Evolutionary conservation across 768 basidiomycete species (phyloP).

Genomic region (Lyophyllum shimeji): DNA sequence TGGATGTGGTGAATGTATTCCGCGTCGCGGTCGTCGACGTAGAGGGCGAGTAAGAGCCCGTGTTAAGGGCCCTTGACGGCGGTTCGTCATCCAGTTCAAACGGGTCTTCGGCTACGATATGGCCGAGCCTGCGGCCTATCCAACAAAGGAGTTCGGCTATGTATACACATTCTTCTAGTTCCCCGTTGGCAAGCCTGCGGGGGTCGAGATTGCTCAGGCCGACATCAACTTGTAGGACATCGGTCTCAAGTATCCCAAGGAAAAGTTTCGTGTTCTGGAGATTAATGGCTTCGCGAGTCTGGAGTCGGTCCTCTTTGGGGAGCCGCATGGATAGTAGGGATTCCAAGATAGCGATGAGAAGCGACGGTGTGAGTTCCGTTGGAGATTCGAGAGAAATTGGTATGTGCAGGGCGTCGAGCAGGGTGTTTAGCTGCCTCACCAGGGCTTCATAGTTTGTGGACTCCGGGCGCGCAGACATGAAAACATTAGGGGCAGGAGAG

Average conservation of each 20-base stretch:
- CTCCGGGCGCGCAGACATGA: conserved; percentile 11
- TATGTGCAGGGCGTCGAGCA: conserved; percentile 14
- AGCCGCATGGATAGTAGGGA: conserved; percentile 56
- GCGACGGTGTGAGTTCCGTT: conserved; percentile 66
- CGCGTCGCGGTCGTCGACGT: conserved; percentile 34
- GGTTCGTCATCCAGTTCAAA: conserved; percentile 6
- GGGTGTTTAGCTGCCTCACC: conserved; percentile 16
- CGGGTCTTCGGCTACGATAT: conserved; percentile 17
- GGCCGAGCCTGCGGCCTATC: conserved; percentile 52
- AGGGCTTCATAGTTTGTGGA: not conserved
- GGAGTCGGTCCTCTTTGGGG: conserved; percentile 23
- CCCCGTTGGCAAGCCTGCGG: conserved; percentile 58
- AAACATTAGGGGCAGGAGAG: conserved; percentile 15
- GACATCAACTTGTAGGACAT: conserved; percentile 59
- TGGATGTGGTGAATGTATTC: conserved; percentile 19
- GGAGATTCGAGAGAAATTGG: conserved; percentile 41
- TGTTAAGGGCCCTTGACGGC: not conserved
- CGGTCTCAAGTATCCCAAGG: conserved; percentile 68
- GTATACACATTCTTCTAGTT: conserved; percentile 64
- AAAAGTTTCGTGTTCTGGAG: conserved; percentile 73
- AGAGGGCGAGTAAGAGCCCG: conserved; percentile 16
- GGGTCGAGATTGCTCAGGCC: conserved; percentile 70
- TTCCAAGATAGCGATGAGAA: conserved; percentile 71
- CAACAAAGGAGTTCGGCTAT: conserved; percentile 69
- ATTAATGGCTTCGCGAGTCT: conserved; percentile 35